These are phyloP conservation scores for Fusarium redolens DNA, from an alignment of 2,329 filamentous ascomycete species.

Conservation along the genomic window DNA sequence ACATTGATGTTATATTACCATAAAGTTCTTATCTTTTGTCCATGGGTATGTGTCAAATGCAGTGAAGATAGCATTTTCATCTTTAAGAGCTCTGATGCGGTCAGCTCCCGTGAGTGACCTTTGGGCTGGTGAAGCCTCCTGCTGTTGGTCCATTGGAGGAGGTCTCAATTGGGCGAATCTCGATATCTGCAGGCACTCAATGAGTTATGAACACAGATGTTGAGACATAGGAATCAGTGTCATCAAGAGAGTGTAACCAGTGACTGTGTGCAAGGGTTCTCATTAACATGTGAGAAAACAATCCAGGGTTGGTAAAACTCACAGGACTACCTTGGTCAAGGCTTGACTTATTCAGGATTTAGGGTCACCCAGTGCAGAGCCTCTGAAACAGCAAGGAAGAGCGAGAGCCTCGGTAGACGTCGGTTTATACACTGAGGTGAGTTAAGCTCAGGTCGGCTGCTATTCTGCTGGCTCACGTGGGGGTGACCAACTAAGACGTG, in stretches of 20 bases:
- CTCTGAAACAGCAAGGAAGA: conserved; percentile 2
- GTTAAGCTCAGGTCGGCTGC: conserved; percentile 22
- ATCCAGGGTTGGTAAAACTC: conserved; percentile 17
- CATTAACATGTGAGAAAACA: conserved; percentile 42
- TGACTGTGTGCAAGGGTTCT: conserved; percentile 10
- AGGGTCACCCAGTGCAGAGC: neutral
- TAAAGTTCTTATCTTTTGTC: conserved; percentile 75
- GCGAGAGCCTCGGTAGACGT: conserved; percentile 27
- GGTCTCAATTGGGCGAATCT: neutral
- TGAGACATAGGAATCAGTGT: neutral
- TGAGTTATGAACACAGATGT: conserved; percentile 7
- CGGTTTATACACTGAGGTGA: conserved; percentile 15
- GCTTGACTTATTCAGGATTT: conserved; percentile 13
- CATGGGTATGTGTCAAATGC: conserved; percentile 75
- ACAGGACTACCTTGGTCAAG: conserved; percentile 5
- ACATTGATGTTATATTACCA: conserved; percentile 56
- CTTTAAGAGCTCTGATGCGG: conserved; percentile 54
- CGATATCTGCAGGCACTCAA: neutral
- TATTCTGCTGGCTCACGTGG: conserved; percentile 38
- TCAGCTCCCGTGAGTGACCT: conserved; percentile 48
- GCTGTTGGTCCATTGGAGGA: conserved; percentile 27
- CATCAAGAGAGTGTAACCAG: conserved; percentile 1
- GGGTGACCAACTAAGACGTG: conserved; percentile 10
- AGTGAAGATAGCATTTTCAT: conserved; percentile 61
- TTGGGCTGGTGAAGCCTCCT: conserved; percentile 24